Evolutionary conservation across 2,329 filamentous ascomycete genomes (phyloP).

Genomic region (Ophidiomyces ophidiicola): DNA sequence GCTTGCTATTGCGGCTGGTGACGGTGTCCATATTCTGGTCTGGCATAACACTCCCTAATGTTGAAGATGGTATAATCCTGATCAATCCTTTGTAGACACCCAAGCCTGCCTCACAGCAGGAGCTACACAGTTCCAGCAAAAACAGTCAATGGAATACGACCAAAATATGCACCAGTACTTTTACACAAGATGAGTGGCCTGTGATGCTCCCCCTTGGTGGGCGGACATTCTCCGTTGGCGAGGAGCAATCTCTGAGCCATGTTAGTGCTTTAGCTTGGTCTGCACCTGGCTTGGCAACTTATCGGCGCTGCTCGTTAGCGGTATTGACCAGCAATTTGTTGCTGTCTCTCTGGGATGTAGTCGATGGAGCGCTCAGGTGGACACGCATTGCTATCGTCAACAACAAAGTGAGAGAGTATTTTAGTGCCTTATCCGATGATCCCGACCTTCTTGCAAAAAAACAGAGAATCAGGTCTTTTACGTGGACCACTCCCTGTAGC

Average conservation of each 20-base stretch:
- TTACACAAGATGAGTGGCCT: slow-evolving; percentile 41
- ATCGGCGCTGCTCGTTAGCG: slow-evolving; percentile 43
- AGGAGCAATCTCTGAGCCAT: slow-evolving; percentile 44
- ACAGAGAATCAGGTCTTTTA: slow-evolving; percentile 30
- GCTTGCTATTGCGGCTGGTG: slow-evolving; percentile 45
- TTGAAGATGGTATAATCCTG: background rate
- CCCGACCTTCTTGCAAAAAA: slow-evolving; percentile 21
- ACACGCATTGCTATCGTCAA: slow-evolving; percentile 43
- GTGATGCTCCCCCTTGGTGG: slow-evolving; percentile 36
- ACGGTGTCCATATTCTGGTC: slow-evolving; percentile 43
- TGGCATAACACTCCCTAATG: slow-evolving; percentile 8
- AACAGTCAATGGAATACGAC: slow-evolving; percentile 27
- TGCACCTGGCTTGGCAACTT: slow-evolving; percentile 42
- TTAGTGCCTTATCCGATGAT: slow-evolving; percentile 17
- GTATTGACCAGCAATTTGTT: slow-evolving; percentile 46
- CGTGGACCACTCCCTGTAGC: slow-evolving; percentile 24
- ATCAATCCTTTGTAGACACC: slow-evolving; percentile 21
- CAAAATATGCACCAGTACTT: slow-evolving; percentile 40
- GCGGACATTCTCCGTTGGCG: slow-evolving; percentile 43
- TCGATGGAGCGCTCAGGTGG: slow-evolving; percentile 40
- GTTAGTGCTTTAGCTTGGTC: slow-evolving; percentile 46
- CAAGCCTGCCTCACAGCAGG: slow-evolving; percentile 15
- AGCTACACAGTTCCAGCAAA: slow-evolving; percentile 7
- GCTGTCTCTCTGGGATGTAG: slow-evolving; percentile 45
- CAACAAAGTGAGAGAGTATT: slow-evolving; percentile 34